These are phyloP conservation scores for Deinandra increscens DNA, from an alignment of 129 eudicot species.

Conservation along the genomic window DNA sequence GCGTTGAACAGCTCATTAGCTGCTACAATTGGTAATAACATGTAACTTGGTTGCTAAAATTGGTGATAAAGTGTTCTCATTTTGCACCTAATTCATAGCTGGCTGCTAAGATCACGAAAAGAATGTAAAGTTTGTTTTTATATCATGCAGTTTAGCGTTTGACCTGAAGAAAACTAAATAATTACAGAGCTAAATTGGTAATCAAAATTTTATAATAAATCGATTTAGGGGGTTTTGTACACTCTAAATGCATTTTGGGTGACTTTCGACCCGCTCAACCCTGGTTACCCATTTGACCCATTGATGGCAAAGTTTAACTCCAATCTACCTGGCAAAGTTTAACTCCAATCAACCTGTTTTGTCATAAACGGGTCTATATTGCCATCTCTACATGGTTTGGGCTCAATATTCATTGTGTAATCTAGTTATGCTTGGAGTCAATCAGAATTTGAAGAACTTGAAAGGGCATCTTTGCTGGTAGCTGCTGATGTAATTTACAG, in stretches of 20 bases:
- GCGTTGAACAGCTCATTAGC: not conserved
- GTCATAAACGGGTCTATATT: not conserved
- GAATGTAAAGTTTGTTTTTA: not conserved
- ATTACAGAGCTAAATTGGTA: not conserved
- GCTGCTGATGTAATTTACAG: slow-evolving; percentile 98
- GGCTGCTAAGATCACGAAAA: not conserved
- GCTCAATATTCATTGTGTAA: slow-evolving; percentile 17
- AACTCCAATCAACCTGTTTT: not conserved
- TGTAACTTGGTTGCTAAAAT: not conserved
- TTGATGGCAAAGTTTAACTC: not conserved
- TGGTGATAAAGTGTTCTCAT: not conserved
- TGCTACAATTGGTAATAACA: not conserved
- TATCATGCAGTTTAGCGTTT: not conserved
- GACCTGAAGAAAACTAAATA: not conserved
- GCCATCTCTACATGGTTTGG: not conserved
- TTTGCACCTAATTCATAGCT: not conserved
- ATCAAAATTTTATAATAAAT: not conserved
- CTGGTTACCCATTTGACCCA: not conserved
- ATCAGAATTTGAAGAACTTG: slow-evolving; percentile 62
- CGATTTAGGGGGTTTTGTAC: not conserved
- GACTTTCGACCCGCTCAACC: not conserved
- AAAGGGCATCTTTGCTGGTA: slow-evolving; percentile 66
- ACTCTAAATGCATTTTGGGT: not conserved
- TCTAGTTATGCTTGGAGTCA: slow-evolving; percentile 64
- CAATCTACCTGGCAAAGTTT: too few relatives aligned